Conservation (phyloP, 257 asterid genomes). For the Thymus mandschuricus region DNA sequence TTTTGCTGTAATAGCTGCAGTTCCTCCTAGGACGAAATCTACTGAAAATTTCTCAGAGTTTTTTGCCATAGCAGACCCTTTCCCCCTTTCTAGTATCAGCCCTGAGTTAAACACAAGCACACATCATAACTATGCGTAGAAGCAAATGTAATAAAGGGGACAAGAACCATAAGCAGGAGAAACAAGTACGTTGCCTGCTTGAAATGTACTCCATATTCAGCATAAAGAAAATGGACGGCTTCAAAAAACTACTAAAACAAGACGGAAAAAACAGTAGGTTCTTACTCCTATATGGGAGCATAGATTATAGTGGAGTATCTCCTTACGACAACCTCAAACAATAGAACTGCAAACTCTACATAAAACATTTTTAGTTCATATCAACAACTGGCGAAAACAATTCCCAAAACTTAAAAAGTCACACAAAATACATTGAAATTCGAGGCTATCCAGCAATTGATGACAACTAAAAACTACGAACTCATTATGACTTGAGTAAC, state of each 20-base stretch:
- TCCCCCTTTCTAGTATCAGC: constrained; percentile 43
- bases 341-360: too few species aligned
- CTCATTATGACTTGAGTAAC: not conserved
- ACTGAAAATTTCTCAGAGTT: constrained; percentile 65
- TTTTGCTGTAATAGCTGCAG: constrained; percentile 79
- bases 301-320: not conserved
- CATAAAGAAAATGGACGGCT: not conserved
- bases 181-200: not conserved
- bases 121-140: constrained; percentile 12
- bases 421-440: not conserved
- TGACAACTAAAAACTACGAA: not conserved
- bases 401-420: not conserved
- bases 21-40: constrained; percentile 82
- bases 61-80: constrained; percentile 53
- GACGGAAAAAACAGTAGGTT: not conserved
- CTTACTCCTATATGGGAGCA: not conserved
- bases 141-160: not conserved
- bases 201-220: not conserved
- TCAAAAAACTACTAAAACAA: not conserved
- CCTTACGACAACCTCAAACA: too few species aligned
- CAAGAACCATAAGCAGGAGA: not conserved
- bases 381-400: not conserved
- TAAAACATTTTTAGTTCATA: too few species aligned
- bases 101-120: constrained; percentile 38
- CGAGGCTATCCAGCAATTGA: not conserved